Evolutionary conservation across 2,329 filamentous ascomycete species (phyloP).

Genomic region (Thielaviopsis populi): DNA sequence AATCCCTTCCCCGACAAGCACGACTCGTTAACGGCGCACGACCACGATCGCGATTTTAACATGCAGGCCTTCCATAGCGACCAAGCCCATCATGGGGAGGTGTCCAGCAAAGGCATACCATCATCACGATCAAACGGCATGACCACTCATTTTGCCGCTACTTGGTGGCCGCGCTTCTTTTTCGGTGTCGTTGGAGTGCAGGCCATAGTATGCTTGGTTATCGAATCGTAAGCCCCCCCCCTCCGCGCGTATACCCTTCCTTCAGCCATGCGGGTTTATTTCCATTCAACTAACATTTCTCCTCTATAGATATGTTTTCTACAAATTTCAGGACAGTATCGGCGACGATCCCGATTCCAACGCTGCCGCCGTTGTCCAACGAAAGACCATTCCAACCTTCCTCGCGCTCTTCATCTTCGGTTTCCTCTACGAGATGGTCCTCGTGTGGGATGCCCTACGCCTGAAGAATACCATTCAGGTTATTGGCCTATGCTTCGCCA

Average conservation of each 20-base stretch:
- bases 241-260: neutral
- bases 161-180: slow-evolving; percentile 80
- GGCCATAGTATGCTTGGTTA: slow-evolving; percentile 61
- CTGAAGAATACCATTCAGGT: slow-evolving; percentile 97
- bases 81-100: neutral
- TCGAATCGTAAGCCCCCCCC: slow-evolving; percentile 59
- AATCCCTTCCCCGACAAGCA: slow-evolving; percentile 13
- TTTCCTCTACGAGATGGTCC: slow-evolving; percentile 77
- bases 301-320: slow-evolving; percentile 65
- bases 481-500: slow-evolving; percentile 87
- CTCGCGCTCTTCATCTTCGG: slow-evolving; percentile 94
- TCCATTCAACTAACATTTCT: neutral
- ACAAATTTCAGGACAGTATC: slow-evolving; percentile 58
- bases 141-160: slow-evolving; percentile 58
- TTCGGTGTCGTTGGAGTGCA: slow-evolving; percentile 59
- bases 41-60: slow-evolving; percentile 11
- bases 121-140: slow-evolving; percentile 10
- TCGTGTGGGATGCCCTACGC: slow-evolving; percentile 86
- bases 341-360: slow-evolving; percentile 26
- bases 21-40: slow-evolving; percentile 9
- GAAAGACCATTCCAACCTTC: slow-evolving; percentile 78
- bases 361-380: slow-evolving; percentile 30
- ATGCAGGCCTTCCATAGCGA: slow-evolving; percentile 9
- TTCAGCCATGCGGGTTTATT: neutral
- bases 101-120: neutral